Base-by-base conservation (phyloP, 2,329 filamentous ascomycete species). In the Coleophoma eucalyptorum region DNA sequence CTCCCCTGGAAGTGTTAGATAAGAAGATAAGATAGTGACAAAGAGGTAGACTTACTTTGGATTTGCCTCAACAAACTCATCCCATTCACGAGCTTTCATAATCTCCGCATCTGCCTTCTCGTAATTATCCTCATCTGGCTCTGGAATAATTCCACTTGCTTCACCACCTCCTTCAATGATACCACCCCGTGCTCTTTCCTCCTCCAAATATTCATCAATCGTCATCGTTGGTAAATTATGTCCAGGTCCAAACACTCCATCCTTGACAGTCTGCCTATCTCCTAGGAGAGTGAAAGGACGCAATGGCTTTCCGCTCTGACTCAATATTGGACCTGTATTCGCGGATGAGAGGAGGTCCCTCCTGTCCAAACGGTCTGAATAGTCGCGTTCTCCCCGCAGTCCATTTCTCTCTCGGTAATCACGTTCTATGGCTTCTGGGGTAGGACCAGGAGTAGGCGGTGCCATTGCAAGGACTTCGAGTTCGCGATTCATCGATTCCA, bases 161-260 rank as follows among this genome's bases (percentile, higher is more conserved):
- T 89, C 88, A 16, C 92, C 92, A 31, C 91, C 91, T 34, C 92
- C 94, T 65, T 97, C 88, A 50, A 97, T 89, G 52, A 99, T 92
- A 18, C 90, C 90, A 15, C 94, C 94, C 55, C 89, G 77, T 58
- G 81, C 80, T 64, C 81, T 80, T 73, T 97, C 94, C 69, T 97
- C 93, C 48, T 95, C 94, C 15, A 99, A 76, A 65, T 97, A 99
- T 72, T 99, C 94, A 61, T 99, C 94, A 55, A 99, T 97, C 1
- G 84, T 89, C 94, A 99, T 97, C 3, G 94, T 97, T 1, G 94
- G 94, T 52, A 99, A 73, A 69, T 90, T 97, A 67, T 99, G 94
- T 7, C 94, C 90, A 0, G 90, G 83, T 50, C 89, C 80, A 70
- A 99, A 99, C 0, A 99, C 93, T 3, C 87, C 87, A 52, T 85